A percentile compares a stretch with the other conserved stretches of the same genome.
These are phyloP conservation scores for Xylaria sp. DNA, from an alignment of 2,329 filamentous ascomycete genomes.

Conservation along the genomic window DNA sequence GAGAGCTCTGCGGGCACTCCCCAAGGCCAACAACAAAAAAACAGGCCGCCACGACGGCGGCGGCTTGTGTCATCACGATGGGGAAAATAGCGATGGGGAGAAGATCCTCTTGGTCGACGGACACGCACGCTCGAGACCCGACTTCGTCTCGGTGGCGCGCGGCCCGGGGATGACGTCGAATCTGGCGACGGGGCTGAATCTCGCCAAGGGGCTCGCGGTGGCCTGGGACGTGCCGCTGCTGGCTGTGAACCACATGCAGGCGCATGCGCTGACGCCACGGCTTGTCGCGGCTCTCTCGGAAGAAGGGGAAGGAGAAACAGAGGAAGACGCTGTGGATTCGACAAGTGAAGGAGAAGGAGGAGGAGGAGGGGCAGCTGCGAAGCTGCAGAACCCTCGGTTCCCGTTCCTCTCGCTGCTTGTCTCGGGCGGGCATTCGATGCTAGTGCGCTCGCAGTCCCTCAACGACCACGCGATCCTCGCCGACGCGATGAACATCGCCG, in stretches of 20 bases:
- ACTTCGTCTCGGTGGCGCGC: conserved; percentile 89
- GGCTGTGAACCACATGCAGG: conserved; percentile 97
- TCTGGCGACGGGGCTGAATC: conserved; percentile 80
- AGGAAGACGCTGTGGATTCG: background rate
- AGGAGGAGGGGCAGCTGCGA: background rate
- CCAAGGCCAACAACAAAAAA: conserved; percentile 40
- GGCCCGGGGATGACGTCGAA: conserved; percentile 89
- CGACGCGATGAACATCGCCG: conserved; percentile 79
- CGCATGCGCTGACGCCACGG: conserved; percentile 88
- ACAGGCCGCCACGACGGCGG: no score
- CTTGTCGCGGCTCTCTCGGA: conserved; percentile 76
- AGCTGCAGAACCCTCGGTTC: conserved; percentile 64
- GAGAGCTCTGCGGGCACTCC: conserved; percentile 68
- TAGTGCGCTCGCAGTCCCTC: conserved; percentile 77
- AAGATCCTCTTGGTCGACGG: conserved; percentile 44
- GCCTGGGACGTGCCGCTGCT: conserved; percentile 86
- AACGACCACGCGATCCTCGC: conserved; percentile 79
- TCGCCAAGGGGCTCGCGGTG: conserved; percentile 85
- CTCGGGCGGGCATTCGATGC: conserved; percentile 90
- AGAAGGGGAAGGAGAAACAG: conserved; percentile 41
- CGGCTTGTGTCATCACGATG: no score
- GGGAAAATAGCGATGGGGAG: background rate
- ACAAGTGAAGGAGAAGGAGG: no score
- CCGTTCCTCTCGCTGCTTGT: conserved; percentile 90
- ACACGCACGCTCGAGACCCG: conserved; percentile 63